Evolutionary conservation across 306 rosid genomes (phyloP), one percentile per base, ranked within the genome.

Genomic region (Calophaca sinica): DNA sequence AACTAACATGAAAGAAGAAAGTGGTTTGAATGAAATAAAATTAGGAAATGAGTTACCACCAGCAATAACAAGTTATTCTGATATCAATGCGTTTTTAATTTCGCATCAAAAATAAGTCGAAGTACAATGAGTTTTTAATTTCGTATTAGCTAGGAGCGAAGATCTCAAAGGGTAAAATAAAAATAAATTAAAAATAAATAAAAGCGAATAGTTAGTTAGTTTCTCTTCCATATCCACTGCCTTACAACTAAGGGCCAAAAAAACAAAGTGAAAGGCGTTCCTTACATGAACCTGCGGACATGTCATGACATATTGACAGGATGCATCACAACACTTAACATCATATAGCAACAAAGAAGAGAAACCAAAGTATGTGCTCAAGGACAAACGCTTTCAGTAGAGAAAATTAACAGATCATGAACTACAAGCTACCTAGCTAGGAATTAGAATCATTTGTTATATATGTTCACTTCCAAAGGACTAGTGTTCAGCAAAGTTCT

Each of bases 1-100:
- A 36, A 62, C 29, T 6, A 36, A 38, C 11, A 38, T 38, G 31
- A 38, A 45, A 59, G 76, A 50, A 33, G 61, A 42, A 12, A 62
- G 14, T 5, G 13, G 39, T 57, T 29, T 54, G 61, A 54, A 54
- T 54, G 61, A 54, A 54, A 3, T 54, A 20, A 53, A 53, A 54
- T 29, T 57, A 28, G 38, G 62, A 9, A 57, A 57, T 50, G 42
- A 32, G 28, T 10, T 66, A 13, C n/a, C 29, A 67, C 59, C 60
- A 13, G 14, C 15, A 42, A 14, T 5, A 10, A 49, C 46, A 68
- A 32, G 26, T 20, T 20, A 20, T 20, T 20, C 26, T 20, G 26
- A 20, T 20, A 20, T 20, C 26, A 20, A 20, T 20, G 26, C 26
- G 26, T 20, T 20, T 20, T 20, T 20, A 20, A 20, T 20, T 20